Evolutionary conservation across 495 filamentous ascomycete genomes (phyloP).

Genomic region (Talaromyces stipitatus): DNA sequence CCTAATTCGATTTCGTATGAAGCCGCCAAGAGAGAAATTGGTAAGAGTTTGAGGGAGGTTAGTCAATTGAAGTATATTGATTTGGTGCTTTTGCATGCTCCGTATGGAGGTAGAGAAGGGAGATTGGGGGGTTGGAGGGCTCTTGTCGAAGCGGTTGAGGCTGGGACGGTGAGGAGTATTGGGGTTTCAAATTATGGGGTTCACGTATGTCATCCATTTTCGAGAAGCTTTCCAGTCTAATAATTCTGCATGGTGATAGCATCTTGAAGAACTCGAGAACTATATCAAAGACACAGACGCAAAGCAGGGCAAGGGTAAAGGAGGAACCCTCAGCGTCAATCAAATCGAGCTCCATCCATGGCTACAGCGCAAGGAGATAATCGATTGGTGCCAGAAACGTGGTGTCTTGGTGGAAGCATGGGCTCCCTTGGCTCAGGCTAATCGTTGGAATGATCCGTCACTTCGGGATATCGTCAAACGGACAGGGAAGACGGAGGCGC

Average conservation of each 20-base stretch:
- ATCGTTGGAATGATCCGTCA: slow-evolving; percentile 56
- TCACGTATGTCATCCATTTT: slow-evolving; percentile 10
- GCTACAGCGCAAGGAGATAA: slow-evolving; percentile 69
- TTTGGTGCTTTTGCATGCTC: slow-evolving; percentile 50
- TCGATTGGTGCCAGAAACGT: slow-evolving; percentile 62
- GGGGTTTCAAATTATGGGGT: slow-evolving; percentile 52
- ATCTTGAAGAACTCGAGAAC: slow-evolving; percentile 57
- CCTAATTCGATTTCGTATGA: slow-evolving; percentile 49
- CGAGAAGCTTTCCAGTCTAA: not conserved
- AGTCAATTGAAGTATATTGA: slow-evolving; percentile 58
- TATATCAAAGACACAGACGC: slow-evolving; percentile 65
- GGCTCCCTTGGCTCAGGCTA: slow-evolving; percentile 63
- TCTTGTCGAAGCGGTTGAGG: slow-evolving; percentile 46
- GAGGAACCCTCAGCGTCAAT: slow-evolving; percentile 70
- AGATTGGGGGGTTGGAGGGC: slow-evolving; percentile 47
- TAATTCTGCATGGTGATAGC: slow-evolving; percentile 7
- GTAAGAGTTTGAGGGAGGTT: slow-evolving; percentile 42
- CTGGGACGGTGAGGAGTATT: slow-evolving; percentile 43
- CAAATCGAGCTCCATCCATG: slow-evolving; percentile 92
- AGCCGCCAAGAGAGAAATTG: slow-evolving; percentile 46
- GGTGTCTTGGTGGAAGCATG: slow-evolving; percentile 74
- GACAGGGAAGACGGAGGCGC: slow-evolving; percentile 64
- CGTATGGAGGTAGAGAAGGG: slow-evolving; percentile 44
- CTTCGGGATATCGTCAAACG: slow-evolving; percentile 56
- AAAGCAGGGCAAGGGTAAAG: slow-evolving; percentile 17